Conservation (phyloP, 208 protist genomes). For the Wallacemonas sp. region DNA sequence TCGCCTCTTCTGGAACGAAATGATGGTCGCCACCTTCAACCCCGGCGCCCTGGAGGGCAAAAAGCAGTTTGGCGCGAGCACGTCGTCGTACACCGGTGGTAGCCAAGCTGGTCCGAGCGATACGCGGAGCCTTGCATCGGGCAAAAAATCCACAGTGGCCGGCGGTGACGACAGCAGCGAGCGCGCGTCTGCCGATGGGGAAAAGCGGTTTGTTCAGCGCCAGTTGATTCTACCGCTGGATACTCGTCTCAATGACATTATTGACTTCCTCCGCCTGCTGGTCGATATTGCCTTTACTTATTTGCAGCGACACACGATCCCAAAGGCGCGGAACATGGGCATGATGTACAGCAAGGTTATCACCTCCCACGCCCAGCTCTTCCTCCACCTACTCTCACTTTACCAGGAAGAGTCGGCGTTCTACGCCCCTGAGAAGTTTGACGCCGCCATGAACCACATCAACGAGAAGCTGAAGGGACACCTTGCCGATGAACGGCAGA, state of each 20-base stretch:
- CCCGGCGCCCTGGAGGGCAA: not conserved
- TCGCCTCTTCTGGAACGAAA: slow-evolving; percentile 23
- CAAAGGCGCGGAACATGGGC: slow-evolving; percentile 11
- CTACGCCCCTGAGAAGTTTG: not conserved
- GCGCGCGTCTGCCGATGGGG: not conserved
- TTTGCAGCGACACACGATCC: slow-evolving; percentile 5
- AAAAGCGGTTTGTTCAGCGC: not conserved
- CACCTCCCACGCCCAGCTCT: slow-evolving; percentile 12
- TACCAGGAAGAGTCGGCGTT: slow-evolving; percentile 5
- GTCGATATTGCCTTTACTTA: slow-evolving; percentile 29
- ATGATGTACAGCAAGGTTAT: slow-evolving; percentile 17
- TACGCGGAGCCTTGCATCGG: not conserved
- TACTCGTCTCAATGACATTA: slow-evolving; percentile 15
- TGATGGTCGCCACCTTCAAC: slow-evolving; percentile 10
- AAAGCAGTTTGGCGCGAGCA: not conserved
- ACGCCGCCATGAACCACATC: not conserved
- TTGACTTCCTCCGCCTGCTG: slow-evolving; percentile 30
- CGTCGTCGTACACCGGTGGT: not conserved
- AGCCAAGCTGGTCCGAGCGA: not conserved
- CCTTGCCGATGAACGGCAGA: slow-evolving; percentile 7
- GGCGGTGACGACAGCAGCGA: not conserved
- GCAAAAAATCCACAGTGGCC: not conserved
- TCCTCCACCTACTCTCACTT: not conserved
- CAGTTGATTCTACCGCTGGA: slow-evolving; percentile 33
- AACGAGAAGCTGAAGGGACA: slow-evolving; percentile 8